Percentiles rank a stretch among this genome's conserved stretches.
phyloP scores from a whole-genome alignment of 2,329 filamentous ascomycete genomes.

The Exophiala lecanii-corni region DNA sequence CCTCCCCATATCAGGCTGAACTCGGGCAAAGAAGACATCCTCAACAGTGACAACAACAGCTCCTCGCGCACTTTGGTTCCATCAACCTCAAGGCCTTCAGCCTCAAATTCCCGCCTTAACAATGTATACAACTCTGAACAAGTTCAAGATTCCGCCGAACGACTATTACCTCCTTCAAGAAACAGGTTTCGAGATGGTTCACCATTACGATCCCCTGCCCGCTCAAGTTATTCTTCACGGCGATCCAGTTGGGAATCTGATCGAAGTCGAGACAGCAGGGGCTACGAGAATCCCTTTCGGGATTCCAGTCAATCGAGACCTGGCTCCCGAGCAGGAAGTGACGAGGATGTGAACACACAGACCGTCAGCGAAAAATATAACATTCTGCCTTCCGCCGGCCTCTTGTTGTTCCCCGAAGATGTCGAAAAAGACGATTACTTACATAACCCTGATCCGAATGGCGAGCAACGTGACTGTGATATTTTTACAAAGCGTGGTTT shows the following conservation, averaged over 20 bases:
- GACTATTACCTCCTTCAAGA: slow-evolving; percentile 26
- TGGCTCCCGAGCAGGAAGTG: slow-evolving; percentile 51
- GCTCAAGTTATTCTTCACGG: slow-evolving; percentile 53
- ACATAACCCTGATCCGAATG: slow-evolving; percentile 65
- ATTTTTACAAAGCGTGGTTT: slow-evolving; percentile 61
- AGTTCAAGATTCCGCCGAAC: slow-evolving; percentile 22
- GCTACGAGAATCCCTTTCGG: slow-evolving; percentile 53
- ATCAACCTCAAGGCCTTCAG: slow-evolving; percentile 11
- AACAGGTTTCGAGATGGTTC: slow-evolving; percentile 44
- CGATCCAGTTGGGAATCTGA: slow-evolving; percentile 64
- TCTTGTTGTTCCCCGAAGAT: slow-evolving; percentile 66
- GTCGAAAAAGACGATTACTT: slow-evolving; percentile 69
- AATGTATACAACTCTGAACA: slow-evolving; percentile 27
- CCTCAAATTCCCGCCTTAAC: slow-evolving; percentile 8
- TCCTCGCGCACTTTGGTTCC: slow-evolving; percentile 21
- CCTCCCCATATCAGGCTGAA: slow-evolving; percentile 62
- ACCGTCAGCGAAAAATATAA: slow-evolving; percentile 71
- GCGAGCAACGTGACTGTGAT: slow-evolving; percentile 58
- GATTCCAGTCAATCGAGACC: slow-evolving; percentile 55
- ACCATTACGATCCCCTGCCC: slow-evolving; percentile 43
- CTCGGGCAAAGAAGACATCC: slow-evolving; percentile 53
- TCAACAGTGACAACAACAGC: slow-evolving; percentile 26
- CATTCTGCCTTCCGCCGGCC: slow-evolving; percentile 62
- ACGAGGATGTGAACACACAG: slow-evolving; percentile 65
- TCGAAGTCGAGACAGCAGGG: slow-evolving; percentile 49